Percentiles rank a stretch among this genome's conserved stretches.
Conservation (phyloP, 2,329 filamentous ascomycete genomes). For the Exophiala dermatitidis region DNA sequence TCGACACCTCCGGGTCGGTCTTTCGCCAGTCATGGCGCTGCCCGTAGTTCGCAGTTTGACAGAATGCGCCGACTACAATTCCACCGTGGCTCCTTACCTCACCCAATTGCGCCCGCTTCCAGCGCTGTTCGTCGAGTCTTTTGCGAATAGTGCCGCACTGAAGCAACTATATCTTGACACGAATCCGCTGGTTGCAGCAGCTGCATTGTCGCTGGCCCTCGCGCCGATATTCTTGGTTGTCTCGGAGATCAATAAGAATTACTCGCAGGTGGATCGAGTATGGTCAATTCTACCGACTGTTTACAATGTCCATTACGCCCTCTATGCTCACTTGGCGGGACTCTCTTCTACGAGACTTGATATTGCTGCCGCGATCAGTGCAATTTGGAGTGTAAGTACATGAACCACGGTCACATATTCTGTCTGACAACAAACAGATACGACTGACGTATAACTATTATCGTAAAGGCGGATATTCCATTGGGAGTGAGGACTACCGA, state of each 20-base stretch:
- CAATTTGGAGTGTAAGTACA: conserved; percentile 68
- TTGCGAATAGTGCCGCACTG: conserved; percentile 55
- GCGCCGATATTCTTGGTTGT: conserved; percentile 63
- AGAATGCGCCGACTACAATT: conserved; percentile 69
- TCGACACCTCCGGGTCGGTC: too few species aligned
- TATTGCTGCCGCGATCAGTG: conserved; percentile 61
- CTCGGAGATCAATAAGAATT: conserved; percentile 85
- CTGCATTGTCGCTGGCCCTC: conserved; percentile 65
- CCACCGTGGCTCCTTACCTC: conserved; percentile 68
- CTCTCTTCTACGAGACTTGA: conserved; percentile 65
- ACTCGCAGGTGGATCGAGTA: conserved; percentile 88
- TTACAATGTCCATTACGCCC: conserved; percentile 74
- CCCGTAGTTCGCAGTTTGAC: conserved; percentile 62
- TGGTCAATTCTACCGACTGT: conserved; percentile 87
- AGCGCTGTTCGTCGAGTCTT: conserved; percentile 53
- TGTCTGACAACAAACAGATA: conserved; percentile 40
- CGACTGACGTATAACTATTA: conserved; percentile 95
- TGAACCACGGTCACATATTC: background rate
- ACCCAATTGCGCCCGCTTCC: conserved; percentile 65
- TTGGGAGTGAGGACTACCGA: conserved; percentile 91
- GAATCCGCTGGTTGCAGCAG: conserved; percentile 72
- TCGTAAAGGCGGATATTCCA: conserved; percentile 82
- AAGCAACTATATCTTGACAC: conserved; percentile 70
- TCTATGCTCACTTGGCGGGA: conserved; percentile 73
- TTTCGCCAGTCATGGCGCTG: conserved; percentile 52